These are phyloP conservation scores for Rhizopogon vesiculosus DNA, from an alignment of 768 basidiomycete species.

Conservation along the genomic window DNA sequence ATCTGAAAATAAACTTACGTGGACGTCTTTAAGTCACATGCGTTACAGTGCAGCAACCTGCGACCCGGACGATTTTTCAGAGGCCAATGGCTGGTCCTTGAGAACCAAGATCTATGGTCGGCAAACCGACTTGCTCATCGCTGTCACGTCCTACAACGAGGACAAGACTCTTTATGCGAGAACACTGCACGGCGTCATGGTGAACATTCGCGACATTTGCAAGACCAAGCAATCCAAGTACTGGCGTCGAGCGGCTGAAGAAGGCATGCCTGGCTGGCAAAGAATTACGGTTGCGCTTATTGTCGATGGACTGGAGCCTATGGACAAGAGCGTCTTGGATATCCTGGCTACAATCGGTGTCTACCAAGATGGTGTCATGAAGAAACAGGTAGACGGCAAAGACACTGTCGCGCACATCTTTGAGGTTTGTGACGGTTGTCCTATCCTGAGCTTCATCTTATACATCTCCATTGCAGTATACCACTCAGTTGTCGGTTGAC, in stretches of 20 bases:
- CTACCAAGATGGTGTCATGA: slow-evolving; percentile 95
- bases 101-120: slow-evolving; percentile 83
- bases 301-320: slow-evolving; percentile 88
- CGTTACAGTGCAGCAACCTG: slow-evolving; percentile 89
- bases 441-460: slow-evolving; percentile 1
- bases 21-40: slow-evolving; percentile 56
- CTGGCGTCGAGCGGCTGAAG: slow-evolving; percentile 80
- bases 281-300: slow-evolving; percentile 87
- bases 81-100: slow-evolving; percentile 78
- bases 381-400: slow-evolving; percentile 86
- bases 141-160: slow-evolving; percentile 91
- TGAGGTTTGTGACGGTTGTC: slow-evolving; percentile 49
- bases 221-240: slow-evolving; percentile 93
- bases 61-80: slow-evolving; percentile 85
- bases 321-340: slow-evolving; percentile 94
- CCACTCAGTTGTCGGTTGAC: slow-evolving; percentile 93
- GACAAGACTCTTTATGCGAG: slow-evolving; percentile 89
- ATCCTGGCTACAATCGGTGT: slow-evolving; percentile 86
- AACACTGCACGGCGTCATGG: slow-evolving; percentile 93
- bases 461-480: slow-evolving; percentile 56
- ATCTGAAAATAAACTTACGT: background rate
- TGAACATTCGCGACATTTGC: slow-evolving; percentile 97
- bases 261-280: slow-evolving; percentile 86
- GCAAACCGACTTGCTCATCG: slow-evolving; percentile 89
- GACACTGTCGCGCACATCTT: slow-evolving; percentile 93